These are phyloP conservation scores for Halenospora varia DNA, from an alignment of 495 filamentous ascomycete species.

Conservation along the genomic window DNA sequence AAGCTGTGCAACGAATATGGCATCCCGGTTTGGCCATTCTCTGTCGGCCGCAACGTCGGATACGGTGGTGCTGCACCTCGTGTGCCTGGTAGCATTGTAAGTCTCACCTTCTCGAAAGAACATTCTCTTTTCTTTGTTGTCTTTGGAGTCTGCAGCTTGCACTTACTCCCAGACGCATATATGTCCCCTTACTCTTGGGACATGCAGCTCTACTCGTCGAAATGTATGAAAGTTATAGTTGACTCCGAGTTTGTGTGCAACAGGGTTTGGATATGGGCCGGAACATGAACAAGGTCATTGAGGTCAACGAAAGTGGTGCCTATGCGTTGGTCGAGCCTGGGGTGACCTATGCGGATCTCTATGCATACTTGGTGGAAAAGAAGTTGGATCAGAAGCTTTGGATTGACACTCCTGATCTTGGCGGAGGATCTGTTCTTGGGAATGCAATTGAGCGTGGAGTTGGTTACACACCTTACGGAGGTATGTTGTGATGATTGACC, in stretches of 20 bases:
- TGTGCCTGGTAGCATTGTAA: constrained; percentile 37
- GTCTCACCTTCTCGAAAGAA: not conserved
- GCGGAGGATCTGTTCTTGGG: constrained; percentile 47
- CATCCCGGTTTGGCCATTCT: constrained; percentile 51
- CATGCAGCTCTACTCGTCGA: not conserved
- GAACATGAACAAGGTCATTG: constrained; percentile 49
- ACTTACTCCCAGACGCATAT: not conserved
- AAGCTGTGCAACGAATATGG: constrained; percentile 41
- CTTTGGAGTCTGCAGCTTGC: not conserved
- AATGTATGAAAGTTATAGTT: not conserved
- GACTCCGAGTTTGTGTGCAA: constrained; percentile 40
- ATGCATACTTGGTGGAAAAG: not conserved
- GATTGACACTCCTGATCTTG: constrained; percentile 45
- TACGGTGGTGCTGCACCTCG: constrained; percentile 54
- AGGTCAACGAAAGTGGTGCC: constrained; percentile 45
- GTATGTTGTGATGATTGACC: not conserved
- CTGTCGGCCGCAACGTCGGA: constrained; percentile 48
- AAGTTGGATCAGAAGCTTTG: constrained; percentile 32
- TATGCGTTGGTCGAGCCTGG: constrained; percentile 53
- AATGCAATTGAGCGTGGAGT: constrained; percentile 53
- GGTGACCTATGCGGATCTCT: constrained; percentile 39
- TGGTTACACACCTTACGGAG: constrained; percentile 45
- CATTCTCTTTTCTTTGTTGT: not conserved
- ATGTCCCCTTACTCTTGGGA: not conserved
- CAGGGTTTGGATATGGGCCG: constrained; percentile 37